These are phyloP conservation scores for Chimonanthus praecox DNA, from an alignment of 164 flowering plant genomes.

Conservation along the genomic window DNA sequence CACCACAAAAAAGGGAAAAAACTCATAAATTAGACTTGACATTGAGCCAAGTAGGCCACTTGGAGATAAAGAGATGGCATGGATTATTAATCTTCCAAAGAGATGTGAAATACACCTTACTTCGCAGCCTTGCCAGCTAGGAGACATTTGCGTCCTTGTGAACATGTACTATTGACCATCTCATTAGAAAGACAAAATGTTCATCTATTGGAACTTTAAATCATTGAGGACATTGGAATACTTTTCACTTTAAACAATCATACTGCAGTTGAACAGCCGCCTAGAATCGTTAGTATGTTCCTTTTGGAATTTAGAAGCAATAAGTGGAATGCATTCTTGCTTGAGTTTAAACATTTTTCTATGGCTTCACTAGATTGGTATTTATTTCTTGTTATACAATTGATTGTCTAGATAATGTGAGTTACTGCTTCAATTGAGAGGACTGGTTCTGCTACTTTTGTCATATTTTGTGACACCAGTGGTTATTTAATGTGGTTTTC, in stretches of 20 bases:
- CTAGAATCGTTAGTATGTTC: neutral
- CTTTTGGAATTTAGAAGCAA: neutral
- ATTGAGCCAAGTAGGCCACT: no score
- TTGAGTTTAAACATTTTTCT: neutral
- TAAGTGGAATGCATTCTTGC: neutral
- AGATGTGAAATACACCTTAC: neutral
- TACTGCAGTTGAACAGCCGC: neutral
- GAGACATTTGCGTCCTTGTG: neutral
- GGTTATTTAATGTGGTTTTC: no score
- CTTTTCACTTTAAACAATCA: neutral
- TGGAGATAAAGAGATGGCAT: no score
- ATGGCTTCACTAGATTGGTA: neutral
- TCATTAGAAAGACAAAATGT: neutral
- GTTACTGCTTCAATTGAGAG: neutral
- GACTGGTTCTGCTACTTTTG: neutral
- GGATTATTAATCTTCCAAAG: neutral
- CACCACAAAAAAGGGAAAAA: neutral
- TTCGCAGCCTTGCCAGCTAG: neutral
- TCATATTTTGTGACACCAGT: no score
- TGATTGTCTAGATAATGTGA: neutral
- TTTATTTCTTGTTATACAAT: neutral
- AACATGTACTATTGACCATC: neutral
- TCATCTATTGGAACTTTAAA: neutral
- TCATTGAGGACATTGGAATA: neutral
- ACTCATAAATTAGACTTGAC: no score